These are phyloP conservation scores for Pyropia haitanensis DNA, from an alignment of 23 red algal species.

Conservation along the genomic window DNA sequence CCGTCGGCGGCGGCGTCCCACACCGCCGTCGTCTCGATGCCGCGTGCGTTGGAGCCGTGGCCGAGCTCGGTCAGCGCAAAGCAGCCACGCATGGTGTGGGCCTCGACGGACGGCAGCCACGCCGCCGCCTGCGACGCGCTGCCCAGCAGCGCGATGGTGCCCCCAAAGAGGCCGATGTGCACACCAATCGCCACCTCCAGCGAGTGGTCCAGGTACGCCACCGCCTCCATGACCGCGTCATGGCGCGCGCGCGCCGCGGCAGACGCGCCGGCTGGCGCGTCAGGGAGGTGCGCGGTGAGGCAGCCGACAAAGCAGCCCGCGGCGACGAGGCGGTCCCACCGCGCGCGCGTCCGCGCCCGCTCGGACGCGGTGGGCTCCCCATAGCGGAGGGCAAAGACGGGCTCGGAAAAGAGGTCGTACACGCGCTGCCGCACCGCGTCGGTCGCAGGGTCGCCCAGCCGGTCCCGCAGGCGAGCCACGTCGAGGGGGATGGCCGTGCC, in stretches of 20 bases:
- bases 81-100: constrained; percentile 52
- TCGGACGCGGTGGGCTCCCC: constrained; percentile 21
- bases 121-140: constrained; percentile 26
- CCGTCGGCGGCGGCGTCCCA: constrained; percentile 28
- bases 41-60: constrained; percentile 88
- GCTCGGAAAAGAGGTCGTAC: constrained; percentile 44
- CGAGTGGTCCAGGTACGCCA: constrained; percentile 72
- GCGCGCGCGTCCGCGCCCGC: constrained; percentile 29
- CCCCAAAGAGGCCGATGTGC: constrained; percentile 76
- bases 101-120: constrained; percentile 70
- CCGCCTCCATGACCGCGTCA: constrained; percentile 50
- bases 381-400: constrained; percentile 35
- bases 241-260: constrained; percentile 12
- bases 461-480: not conserved
- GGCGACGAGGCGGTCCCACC: constrained; percentile 32
- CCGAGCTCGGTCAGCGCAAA: constrained; percentile 96
- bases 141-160: constrained; percentile 58
- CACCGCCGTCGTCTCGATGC: constrained; percentile 85
- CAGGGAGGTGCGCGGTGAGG: constrained; percentile 13
- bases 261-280: too few relatives aligned
- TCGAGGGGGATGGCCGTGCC: too few relatives aligned
- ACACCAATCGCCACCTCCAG: constrained; percentile 80
- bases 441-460: constrained; percentile 16
- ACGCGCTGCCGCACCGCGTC: constrained; percentile 24
- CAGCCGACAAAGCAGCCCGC: constrained; percentile 28